Base-by-base conservation (phyloP, 768 basidiomycete species). In the Kwoniella pini region DNA sequence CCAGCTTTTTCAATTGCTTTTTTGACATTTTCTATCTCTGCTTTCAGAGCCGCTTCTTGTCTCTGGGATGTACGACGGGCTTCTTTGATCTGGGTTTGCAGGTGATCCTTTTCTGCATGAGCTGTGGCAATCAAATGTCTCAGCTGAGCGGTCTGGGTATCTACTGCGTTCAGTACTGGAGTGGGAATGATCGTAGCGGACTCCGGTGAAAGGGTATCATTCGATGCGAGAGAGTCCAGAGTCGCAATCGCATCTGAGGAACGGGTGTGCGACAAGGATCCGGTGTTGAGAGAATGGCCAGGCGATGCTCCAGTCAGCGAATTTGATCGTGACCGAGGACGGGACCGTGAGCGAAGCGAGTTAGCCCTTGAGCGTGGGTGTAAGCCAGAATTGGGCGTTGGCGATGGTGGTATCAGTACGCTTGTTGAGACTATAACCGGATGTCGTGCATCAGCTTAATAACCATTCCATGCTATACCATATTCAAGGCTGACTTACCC, bases 21-120 rank as follows among this genome's bases (percentile, higher is more conserved):
- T 75, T 89, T 90, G 54, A 94, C 82, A 0, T 84, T 83, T 33
- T 94, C 89, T 43, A 95, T 91, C 79, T 95, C 91, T 1, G 86
- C 81, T 28, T 89, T 88, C 22, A 95, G 81, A 4, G 86, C 84
- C 0, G 91, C 85, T 54, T 94, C 88, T 0, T 88, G 85, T 66
- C 90, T 89, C 71, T 94, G 91, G 0, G 88, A 83, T 45, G 94
- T 90, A 11, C 87, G 84, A 43, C 92, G 84, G 0, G 88, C 84
- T 19, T 87, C 79, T 75, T 93, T 95, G 66, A 97, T 84, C 12
- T 87, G 83, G 0, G 83, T 68, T 3, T 85, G 82, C 15, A 96
- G 82, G 1, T 84, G 80, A 11, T 88, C 85, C 50, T 87, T 87
- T 64, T 95, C 90, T 0, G 83, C 70, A 52, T 83, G 83, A 21